phyloP scores from a whole-genome alignment of 73 alveolate species.

The Diophrys appendiculata region DNA sequence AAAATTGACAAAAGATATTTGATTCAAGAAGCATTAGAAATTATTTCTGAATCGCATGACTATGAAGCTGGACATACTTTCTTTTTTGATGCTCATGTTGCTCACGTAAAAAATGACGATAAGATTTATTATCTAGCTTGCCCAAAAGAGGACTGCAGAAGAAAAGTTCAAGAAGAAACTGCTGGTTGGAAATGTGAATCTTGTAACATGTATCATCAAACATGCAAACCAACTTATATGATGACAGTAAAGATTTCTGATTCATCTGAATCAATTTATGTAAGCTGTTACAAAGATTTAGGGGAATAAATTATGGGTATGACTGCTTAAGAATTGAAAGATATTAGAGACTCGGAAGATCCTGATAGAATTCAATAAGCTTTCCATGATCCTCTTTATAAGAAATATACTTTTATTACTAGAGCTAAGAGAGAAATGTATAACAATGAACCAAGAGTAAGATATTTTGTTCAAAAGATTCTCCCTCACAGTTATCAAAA shows the following conservation, averaged over 20 bases:
- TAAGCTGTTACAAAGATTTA: slow-evolving; percentile 35
- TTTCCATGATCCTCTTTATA: background rate
- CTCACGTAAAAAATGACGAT: slow-evolving; percentile 11
- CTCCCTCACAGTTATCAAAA: background rate
- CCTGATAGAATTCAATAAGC: background rate
- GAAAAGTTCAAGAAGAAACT: slow-evolving; percentile 38
- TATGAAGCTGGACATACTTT: background rate
- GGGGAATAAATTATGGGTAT: slow-evolving; percentile 49
- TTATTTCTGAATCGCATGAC: background rate
- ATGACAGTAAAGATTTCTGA: slow-evolving; percentile 37
- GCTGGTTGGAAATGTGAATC: slow-evolving; percentile 47
- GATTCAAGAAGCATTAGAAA: slow-evolving; percentile 10
- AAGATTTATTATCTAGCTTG: slow-evolving; percentile 51
- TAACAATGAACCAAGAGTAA: background rate
- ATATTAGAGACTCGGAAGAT: background rate
- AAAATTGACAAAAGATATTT: background rate
- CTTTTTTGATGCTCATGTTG: slow-evolving; percentile 39
- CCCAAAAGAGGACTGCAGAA: slow-evolving; percentile 37
- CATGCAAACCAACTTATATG: slow-evolving; percentile 56
- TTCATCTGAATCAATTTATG: slow-evolving; percentile 26
- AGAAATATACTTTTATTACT: background rate
- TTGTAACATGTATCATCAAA: slow-evolving; percentile 17
- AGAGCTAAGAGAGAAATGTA: background rate
- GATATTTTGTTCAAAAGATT: slow-evolving; percentile 18
- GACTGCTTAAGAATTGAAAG: slow-evolving; percentile 18